phyloP scores from a whole-genome alignment of 345 rosid genomes.

The Bruguiera parviflora region DNA sequence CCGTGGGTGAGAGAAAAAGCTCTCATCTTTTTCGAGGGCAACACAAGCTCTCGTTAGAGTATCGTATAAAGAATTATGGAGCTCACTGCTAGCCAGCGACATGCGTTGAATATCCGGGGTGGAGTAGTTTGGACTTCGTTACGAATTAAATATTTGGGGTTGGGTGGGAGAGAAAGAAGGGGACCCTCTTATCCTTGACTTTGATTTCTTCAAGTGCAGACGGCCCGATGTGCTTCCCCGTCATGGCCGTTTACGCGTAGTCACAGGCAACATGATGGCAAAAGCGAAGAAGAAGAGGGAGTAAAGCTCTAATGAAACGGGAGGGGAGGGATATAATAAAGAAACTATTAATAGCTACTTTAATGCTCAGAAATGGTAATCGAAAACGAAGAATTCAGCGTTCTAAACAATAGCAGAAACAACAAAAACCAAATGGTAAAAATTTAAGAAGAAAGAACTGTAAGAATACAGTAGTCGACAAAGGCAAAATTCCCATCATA shows the following conservation, averaged over 20 bases:
- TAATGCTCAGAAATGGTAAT: background rate
- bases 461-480: slow-evolving; percentile 15
- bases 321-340: background rate
- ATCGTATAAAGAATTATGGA: too few species aligned
- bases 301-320: background rate
- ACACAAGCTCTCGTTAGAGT: background rate
- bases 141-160: too few species aligned
- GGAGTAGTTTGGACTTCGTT: too few species aligned
- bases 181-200: too few species aligned
- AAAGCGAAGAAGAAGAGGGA: too few species aligned
- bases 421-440: slow-evolving; percentile 18
- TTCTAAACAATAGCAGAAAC: slow-evolving; percentile 7
- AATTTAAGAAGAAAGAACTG: slow-evolving; percentile 15
- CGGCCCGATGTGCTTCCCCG: too few species aligned
- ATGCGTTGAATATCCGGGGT: too few species aligned
- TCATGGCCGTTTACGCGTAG: too few species aligned
- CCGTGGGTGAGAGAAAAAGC: background rate
- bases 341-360: background rate
- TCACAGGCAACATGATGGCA: too few species aligned
- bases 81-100: too few species aligned
- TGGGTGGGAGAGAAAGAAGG: too few species aligned
- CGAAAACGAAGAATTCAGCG: slow-evolving; percentile 15
- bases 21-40: background rate
- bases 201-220: too few species aligned
- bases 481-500: slow-evolving; percentile 31